Evolutionary conservation across 2,329 filamentous ascomycete species (phyloP).

Genomic region (Triangularia verruculosa): DNA sequence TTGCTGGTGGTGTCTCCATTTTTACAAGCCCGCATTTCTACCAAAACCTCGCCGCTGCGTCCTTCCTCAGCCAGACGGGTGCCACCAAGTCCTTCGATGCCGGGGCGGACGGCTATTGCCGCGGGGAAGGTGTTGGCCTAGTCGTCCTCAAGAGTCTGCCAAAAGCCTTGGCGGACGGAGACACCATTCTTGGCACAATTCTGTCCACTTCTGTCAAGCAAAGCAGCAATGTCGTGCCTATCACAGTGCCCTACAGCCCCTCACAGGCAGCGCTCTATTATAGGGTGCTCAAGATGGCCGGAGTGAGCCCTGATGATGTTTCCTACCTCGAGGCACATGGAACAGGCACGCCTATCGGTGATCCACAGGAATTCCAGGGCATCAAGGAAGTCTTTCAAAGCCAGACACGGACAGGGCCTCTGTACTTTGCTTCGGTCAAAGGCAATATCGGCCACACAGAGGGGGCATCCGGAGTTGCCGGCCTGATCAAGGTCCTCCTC

Average conservation of each 20-base stretch:
- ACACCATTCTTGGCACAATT: constrained; percentile 44
- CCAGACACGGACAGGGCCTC: background rate
- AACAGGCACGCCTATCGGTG: constrained; percentile 43
- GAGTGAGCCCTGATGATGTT: constrained; percentile 28
- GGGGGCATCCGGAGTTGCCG: constrained; percentile 28
- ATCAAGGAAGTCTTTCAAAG: background rate
- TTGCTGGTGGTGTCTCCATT: constrained; percentile 34
- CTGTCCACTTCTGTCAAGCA: constrained; percentile 39
- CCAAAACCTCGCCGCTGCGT: constrained; percentile 31
- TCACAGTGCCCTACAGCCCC: constrained; percentile 28
- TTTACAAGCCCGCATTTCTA: constrained; percentile 29
- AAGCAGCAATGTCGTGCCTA: constrained; percentile 37
- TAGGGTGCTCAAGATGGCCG: constrained; percentile 30
- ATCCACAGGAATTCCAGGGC: constrained; percentile 39
- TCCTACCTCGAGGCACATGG: constrained; percentile 41
- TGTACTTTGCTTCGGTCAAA: constrained; percentile 28
- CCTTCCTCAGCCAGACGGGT: constrained; percentile 33
- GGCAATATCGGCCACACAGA: constrained; percentile 31
- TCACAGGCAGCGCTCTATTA: constrained; percentile 32
- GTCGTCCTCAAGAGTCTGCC: constrained; percentile 48
- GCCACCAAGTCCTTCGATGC: constrained; percentile 35
- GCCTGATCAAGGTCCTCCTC: constrained; percentile 31
- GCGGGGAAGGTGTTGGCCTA: constrained; percentile 46
- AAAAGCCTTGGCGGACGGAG: constrained; percentile 45
- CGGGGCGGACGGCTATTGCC: constrained; percentile 47